These are phyloP conservation scores for Hyaloscypha finlandica DNA, from an alignment of 495 filamentous ascomycete species.

Conservation along the genomic window DNA sequence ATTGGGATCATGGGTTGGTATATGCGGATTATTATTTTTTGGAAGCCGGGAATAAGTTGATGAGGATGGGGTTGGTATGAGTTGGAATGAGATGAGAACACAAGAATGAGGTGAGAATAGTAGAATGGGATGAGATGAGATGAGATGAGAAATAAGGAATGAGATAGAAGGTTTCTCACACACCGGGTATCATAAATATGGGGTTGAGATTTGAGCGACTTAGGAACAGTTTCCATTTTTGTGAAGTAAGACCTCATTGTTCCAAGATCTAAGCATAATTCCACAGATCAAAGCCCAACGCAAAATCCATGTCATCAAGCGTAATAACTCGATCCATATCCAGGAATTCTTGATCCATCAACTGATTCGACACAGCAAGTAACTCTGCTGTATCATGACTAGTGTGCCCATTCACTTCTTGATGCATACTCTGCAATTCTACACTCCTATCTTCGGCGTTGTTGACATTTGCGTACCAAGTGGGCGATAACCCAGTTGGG, in stretches of 20 bases:
- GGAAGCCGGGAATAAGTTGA: slow-evolving; percentile 43
- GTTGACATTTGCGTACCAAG: slow-evolving; percentile 5
- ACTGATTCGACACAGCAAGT: slow-evolving; percentile 14
- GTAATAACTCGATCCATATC: slow-evolving; percentile 43
- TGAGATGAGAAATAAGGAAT: neutral
- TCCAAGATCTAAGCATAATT: neutral
- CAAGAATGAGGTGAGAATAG: slow-evolving; percentile 39
- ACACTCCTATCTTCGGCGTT: slow-evolving; percentile 1
- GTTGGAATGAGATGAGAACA: neutral
- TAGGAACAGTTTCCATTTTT: too few species aligned
- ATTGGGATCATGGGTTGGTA: slow-evolving; percentile 42
- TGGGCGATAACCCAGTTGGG: slow-evolving; percentile 9
- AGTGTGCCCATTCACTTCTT: neutral
- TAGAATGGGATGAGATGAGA: slow-evolving; percentile 25
- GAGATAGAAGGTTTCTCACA: neutral
- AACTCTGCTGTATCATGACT: slow-evolving; percentile 5
- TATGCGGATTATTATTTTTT: slow-evolving; percentile 52
- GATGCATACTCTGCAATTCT: neutral
- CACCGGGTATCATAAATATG: neutral
- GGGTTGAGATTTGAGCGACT: too few species aligned
- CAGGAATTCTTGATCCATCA: slow-evolving; percentile 22
- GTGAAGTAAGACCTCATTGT: too few species aligned
- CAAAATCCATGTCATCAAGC: slow-evolving; percentile 30
- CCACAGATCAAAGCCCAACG: slow-evolving; percentile 4
- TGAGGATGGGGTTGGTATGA: slow-evolving; percentile 33